A percentile compares a stretch with the other conserved stretches of the same genome.
These are phyloP conservation scores for Aspergillus bombycis DNA, from an alignment of 2,329 filamentous ascomycete species.

Conservation along the genomic window DNA sequence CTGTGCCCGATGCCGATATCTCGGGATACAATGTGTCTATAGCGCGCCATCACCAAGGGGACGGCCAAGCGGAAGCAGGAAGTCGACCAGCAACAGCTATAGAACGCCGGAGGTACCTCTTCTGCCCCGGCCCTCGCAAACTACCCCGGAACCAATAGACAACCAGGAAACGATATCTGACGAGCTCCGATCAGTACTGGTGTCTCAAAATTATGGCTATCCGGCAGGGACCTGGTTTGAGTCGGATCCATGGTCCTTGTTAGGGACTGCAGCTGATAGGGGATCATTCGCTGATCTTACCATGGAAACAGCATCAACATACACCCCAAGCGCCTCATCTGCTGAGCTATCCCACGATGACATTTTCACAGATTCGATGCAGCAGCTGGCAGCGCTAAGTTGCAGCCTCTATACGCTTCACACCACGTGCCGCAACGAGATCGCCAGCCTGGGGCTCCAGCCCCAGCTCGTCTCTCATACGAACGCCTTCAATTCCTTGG, in stretches of 20 bases:
- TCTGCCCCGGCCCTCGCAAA: constrained; percentile 7
- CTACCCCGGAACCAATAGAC: constrained; percentile 7
- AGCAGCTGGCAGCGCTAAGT: constrained; percentile 7
- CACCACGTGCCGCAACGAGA: constrained; percentile 7
- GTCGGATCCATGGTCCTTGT: constrained; percentile 6
- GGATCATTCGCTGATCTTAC: constrained; percentile 7
- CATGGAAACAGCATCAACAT: constrained; percentile 6
- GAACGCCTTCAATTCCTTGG: constrained; percentile 8
- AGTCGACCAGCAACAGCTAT: constrained; percentile 6
- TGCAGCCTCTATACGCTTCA: constrained; percentile 9
- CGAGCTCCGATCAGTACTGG: constrained; percentile 6
- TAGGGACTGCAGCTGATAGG: constrained; percentile 5
- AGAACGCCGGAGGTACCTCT: constrained; percentile 8
- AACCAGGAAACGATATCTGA: constrained; percentile 8
- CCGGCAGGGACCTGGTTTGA: constrained; percentile 6
- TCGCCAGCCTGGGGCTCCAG: constrained; percentile 6
- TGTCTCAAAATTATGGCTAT: constrained; percentile 6
- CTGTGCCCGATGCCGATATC: constrained; percentile 8
- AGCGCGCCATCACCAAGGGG: constrained; percentile 7
- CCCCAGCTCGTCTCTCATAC: constrained; percentile 7
- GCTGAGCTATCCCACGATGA: constrained; percentile 8
- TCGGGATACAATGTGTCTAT: constrained; percentile 8
- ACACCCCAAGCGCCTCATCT: constrained; percentile 8
- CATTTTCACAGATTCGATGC: constrained; percentile 8
- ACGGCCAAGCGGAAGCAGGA: constrained; percentile 8